Evolutionary conservation across 139 green algal species (phyloP).

Genomic region (Micractinium conductrix): DNA sequence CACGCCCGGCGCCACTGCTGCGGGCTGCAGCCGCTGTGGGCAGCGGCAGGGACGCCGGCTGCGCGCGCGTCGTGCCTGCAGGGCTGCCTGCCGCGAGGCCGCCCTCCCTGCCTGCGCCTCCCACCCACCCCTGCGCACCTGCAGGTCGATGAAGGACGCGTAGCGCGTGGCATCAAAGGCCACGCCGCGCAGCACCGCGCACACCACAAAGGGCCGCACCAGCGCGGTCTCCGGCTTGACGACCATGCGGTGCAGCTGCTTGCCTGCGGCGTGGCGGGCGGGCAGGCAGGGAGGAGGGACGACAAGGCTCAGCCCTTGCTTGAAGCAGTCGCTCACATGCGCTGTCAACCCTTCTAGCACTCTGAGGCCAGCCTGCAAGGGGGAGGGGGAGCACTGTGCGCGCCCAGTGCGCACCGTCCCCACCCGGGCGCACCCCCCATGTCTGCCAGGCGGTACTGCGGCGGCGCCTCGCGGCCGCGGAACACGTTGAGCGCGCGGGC

Average conservation of each 20-base stretch:
- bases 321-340: too few species aligned
- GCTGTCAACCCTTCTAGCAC: too few species aligned
- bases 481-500: slow-evolving; percentile 97
- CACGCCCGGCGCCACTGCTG: too few species aligned
- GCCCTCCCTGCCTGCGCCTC: too few species aligned
- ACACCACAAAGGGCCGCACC: slow-evolving; percentile 96
- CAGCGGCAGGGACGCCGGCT: too few species aligned
- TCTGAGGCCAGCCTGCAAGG: too few species aligned
- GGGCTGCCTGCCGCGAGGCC: too few species aligned
- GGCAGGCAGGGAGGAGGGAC: background rate
- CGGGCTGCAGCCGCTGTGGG: too few species aligned
- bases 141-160: slow-evolving; percentile 97
- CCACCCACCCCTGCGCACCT: slow-evolving; percentile 50
- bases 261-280: slow-evolving; percentile 48
- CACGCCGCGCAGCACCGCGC: slow-evolving; percentile 91
- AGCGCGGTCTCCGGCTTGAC: slow-evolving; percentile 91
- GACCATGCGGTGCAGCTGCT: slow-evolving; percentile 68
- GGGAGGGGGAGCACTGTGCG: too few species aligned
- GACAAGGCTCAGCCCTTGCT: too few species aligned
- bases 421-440: slow-evolving; percentile 56
- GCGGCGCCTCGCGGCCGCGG: slow-evolving; percentile 59
- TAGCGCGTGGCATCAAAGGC: slow-evolving; percentile 89
- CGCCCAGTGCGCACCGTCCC: background rate
- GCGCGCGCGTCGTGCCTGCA: too few species aligned
- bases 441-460: slow-evolving; percentile 82